Percentiles rank a stretch among this genome's conserved stretches.
Conservation (phyloP, 1,284 basidiomycete genomes). For the Hymenochaete sp. region DNA sequence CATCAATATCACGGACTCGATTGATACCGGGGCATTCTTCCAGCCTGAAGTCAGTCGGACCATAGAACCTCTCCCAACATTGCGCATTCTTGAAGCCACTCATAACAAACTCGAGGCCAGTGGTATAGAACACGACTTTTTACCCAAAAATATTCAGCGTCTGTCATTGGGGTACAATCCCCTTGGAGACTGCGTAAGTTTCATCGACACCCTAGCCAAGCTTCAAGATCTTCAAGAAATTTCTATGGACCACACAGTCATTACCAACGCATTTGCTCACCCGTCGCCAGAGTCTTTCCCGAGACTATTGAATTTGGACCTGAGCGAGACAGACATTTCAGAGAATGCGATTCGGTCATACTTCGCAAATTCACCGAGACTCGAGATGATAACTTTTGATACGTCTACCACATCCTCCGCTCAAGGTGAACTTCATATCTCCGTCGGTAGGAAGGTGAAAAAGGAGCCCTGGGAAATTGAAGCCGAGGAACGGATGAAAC, state of each 20-base stretch:
- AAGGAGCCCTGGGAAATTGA: constrained; percentile 73
- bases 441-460: constrained; percentile 60
- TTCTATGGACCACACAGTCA: constrained; percentile 45
- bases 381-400: constrained; percentile 46
- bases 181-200: constrained; percentile 28
- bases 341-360: constrained; percentile 36
- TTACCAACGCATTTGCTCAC: constrained; percentile 47
- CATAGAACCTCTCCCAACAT: constrained; percentile 50
- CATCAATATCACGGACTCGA: constrained; percentile 15
- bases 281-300: constrained; percentile 34
- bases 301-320: constrained; percentile 46
- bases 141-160: constrained; percentile 27
- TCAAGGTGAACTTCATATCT: constrained; percentile 42
- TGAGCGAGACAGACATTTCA: constrained; percentile 54
- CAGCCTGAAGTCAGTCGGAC: constrained; percentile 51
- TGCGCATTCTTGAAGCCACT: constrained; percentile 50
- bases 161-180: constrained; percentile 36
- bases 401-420: constrained; percentile 43
- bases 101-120: constrained; percentile 52
- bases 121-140: constrained; percentile 32
- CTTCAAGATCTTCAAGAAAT: constrained; percentile 52
- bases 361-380: constrained; percentile 32
- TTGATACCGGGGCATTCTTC: constrained; percentile 48
- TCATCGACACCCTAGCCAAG: constrained; percentile 40
- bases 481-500: constrained; percentile 40